Evolutionary conservation across 257 asterid genomes (phyloP).

Genomic region (Handroanthus guayacan): DNA sequence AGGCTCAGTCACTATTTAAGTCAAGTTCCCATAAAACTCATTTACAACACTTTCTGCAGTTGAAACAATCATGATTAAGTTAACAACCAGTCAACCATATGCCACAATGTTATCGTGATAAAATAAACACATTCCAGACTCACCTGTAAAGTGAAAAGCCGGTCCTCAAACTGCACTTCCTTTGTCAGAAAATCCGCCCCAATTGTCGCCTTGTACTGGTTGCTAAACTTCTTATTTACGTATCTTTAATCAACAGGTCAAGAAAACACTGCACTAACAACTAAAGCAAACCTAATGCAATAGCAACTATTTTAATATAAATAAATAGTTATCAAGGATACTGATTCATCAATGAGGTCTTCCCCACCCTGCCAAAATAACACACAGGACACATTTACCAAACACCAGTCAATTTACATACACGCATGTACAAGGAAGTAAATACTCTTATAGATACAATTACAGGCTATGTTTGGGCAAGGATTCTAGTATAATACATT

Average conservation of each 20-base stretch:
- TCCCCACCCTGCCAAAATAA: constrained; percentile 88
- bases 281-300: constrained; percentile 17
- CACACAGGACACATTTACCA: constrained; percentile 25
- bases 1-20: background rate
- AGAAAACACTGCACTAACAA: constrained; percentile 44
- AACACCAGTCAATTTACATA: background rate
- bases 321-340: constrained; percentile 53
- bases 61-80: background rate
- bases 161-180: constrained; percentile 97
- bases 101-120: constrained; percentile 5
- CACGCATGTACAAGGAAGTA: background rate
- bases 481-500: background rate
- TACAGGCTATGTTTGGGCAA: background rate
- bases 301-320: constrained; percentile 8
- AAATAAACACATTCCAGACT: constrained; percentile 19
- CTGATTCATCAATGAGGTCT: constrained; percentile 99
- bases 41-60: background rate
- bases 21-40: background rate
- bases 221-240: constrained; percentile 98
- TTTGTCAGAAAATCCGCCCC: constrained; percentile 99
- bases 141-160: constrained; percentile 97
- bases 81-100: background rate
- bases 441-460: background rate
- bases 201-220: constrained; percentile 97
- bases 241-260: constrained; percentile 68